These are phyloP conservation scores for Seiridium cupressi DNA, from an alignment of 2,329 filamentous ascomycete species.

Conservation along the genomic window DNA sequence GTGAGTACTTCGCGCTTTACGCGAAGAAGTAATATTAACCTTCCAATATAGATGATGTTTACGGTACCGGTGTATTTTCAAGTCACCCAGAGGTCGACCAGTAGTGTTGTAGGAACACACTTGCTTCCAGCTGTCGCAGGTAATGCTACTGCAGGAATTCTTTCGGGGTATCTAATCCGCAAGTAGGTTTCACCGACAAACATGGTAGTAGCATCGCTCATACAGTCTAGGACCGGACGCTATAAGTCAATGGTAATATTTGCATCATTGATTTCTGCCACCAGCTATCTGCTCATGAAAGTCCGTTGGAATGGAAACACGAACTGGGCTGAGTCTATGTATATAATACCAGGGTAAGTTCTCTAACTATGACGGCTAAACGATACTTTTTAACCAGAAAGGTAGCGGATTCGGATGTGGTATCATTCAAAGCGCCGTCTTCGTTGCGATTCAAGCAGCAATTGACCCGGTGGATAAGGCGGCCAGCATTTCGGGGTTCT, in stretches of 20 bases:
- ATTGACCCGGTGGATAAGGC: constrained; percentile 44
- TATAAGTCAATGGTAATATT: constrained; percentile 56
- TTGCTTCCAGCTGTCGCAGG: background rate
- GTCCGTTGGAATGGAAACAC: constrained; percentile 61
- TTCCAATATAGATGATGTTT: background rate
- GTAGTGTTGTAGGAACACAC: background rate
- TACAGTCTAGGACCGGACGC: constrained; percentile 42
- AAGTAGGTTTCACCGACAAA: constrained; percentile 21
- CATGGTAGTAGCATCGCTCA: background rate
- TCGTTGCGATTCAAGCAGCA: constrained; percentile 46
- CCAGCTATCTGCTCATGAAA: constrained; percentile 51
- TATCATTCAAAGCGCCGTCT: constrained; percentile 41
- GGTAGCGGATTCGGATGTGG: constrained; percentile 48
- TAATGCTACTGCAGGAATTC: background rate
- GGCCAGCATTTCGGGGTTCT: constrained; percentile 46
- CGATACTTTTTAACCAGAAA: background rate
- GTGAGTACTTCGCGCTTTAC: background rate
- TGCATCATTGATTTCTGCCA: constrained; percentile 45
- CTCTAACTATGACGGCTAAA: background rate
- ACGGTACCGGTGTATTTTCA: background rate
- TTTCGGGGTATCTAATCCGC: background rate
- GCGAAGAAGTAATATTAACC: background rate
- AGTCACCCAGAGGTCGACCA: background rate
- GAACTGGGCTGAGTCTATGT: constrained; percentile 49
- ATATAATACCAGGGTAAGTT: background rate